A percentile compares a stretch with the other conserved stretches of the same genome.
Evolutionary conservation across 768 basidiomycete species (phyloP).

Genomic region (Rhizopogon sp.): DNA sequence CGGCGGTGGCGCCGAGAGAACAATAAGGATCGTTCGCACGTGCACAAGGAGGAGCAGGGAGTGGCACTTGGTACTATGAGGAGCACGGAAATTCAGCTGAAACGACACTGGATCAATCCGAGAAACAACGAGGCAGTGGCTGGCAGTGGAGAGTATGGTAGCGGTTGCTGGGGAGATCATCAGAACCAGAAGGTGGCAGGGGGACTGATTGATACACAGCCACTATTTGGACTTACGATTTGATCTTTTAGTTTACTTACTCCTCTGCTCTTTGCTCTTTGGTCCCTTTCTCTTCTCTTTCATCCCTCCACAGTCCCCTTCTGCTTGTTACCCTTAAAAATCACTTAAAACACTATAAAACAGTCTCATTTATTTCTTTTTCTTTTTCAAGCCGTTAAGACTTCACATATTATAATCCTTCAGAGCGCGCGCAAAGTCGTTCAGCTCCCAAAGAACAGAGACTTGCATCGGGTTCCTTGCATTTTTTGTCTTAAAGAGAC

Average conservation of each 20-base stretch:
- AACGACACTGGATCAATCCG: neutral
- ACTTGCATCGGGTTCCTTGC: neutral
- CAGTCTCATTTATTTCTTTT: constrained; percentile 12
- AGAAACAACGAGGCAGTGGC: neutral
- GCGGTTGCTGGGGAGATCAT: too few relatives aligned
- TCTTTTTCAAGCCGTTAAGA: neutral
- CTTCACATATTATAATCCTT: constrained; percentile 16
- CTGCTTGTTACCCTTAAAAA: constrained; percentile 8
- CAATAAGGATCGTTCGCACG: neutral
- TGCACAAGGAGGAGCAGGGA: neutral
- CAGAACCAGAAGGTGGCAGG: neutral
- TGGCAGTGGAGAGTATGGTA: neutral
- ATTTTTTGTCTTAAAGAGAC: constrained; percentile 6
- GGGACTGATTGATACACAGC: constrained; percentile 2
- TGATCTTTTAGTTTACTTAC: neutral
- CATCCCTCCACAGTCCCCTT: constrained; percentile 8
- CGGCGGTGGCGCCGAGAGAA: neutral
- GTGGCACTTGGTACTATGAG: neutral
- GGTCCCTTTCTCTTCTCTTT: constrained; percentile 24
- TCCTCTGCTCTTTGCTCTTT: constrained; percentile 23
- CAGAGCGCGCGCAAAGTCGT: constrained; percentile 5
- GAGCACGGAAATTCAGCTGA: neutral
- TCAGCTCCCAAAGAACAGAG: constrained; percentile 6
- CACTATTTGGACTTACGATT: neutral
- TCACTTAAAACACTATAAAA: constrained; percentile 5